Evolutionary conservation across 495 filamentous ascomycete genomes (phyloP), one percentile per base, ranked within the genome.

Genomic region (Xylaria nigripes): DNA sequence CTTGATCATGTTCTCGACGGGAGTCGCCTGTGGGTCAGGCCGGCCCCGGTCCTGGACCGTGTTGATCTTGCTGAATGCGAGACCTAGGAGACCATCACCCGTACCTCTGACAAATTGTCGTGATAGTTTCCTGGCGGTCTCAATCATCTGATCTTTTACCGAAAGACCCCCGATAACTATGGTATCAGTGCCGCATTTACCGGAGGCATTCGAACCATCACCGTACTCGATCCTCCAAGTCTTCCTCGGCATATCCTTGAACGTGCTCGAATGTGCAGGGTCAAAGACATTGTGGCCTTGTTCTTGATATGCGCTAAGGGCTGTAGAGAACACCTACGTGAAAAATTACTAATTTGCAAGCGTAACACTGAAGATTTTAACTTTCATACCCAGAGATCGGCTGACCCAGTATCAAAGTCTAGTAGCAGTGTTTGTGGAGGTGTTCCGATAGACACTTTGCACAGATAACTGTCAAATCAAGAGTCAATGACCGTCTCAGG

Each of bases 331-430:
- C 32, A 86, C 73, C 82, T 85, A 36, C 8, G 15, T 7, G 29
- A 9, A 19, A 7, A 7, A 44, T 71, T 59, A 70, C 55, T n/a
- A n/a, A 7, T 36, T 40, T 22, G 6, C 21, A 43, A 45, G 30
- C 10, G 5, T 21, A 9, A 32, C 3, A 16, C 23, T 18, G 53
- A 25, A 1, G 27, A 13, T 2, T 50, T 44, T 3, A 16, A 36
- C 3, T 24, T 23, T 61, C 76, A 54, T 75, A 91, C 86, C 87
- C 86, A 92, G 36, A 89, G 74, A 76, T 90, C 86, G 6, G 83
- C 75, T 42, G 84, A 87, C 10, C 85, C 87, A 25, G 86, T 89
- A 68, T 92, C 86, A 58, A 90, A 88, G 63, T 89, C 83, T 45
- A 90, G 63, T 45, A 71, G 77, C 51, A 89, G 48, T 36, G 68